Conservation (phyloP, 805 yeast species). For the Candida jianshihensis region DNA sequence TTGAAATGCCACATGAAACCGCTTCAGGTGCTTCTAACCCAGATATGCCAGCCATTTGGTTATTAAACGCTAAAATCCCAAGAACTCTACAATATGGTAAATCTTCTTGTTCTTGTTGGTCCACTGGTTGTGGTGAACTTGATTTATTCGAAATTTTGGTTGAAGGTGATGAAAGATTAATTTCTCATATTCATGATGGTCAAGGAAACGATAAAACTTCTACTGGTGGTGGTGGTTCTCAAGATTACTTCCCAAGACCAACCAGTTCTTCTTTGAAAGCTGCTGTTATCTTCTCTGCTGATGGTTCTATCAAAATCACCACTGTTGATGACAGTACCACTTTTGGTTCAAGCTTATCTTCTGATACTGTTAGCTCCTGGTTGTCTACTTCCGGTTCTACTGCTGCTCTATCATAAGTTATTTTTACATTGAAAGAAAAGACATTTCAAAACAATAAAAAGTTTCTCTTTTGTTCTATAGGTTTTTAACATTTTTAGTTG, state of each 20-base stretch:
- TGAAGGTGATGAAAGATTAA: slow-evolving; percentile 67
- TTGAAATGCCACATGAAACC: slow-evolving; percentile 77
- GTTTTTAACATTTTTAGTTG: background rate
- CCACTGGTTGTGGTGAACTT: slow-evolving; percentile 95
- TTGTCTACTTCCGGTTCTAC: slow-evolving; percentile 42
- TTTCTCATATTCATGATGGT: slow-evolving; percentile 77
- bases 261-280: slow-evolving; percentile 71
- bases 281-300: slow-evolving; percentile 72
- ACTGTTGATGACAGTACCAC: slow-evolving; percentile 47
- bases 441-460: no score
- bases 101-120: slow-evolving; percentile 89
- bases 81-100: slow-evolving; percentile 93
- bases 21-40: slow-evolving; percentile 49
- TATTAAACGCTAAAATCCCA: slow-evolving; percentile 91
- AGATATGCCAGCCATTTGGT: slow-evolving; percentile 99
- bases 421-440: no score
- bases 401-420: slow-evolving; percentile 23
- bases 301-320: slow-evolving; percentile 49
- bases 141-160: slow-evolving; percentile 87
- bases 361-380: slow-evolving; percentile 58
- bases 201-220: slow-evolving; percentile 56
- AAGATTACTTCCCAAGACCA: slow-evolving; percentile 88
- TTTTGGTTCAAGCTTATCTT: slow-evolving; percentile 47
- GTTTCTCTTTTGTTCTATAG: no score
- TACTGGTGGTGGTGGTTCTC: slow-evolving; percentile 81